phyloP scores from a whole-genome alignment of 2,329 filamentous ascomycete species.

The Aspergillus floridensis region DNA sequence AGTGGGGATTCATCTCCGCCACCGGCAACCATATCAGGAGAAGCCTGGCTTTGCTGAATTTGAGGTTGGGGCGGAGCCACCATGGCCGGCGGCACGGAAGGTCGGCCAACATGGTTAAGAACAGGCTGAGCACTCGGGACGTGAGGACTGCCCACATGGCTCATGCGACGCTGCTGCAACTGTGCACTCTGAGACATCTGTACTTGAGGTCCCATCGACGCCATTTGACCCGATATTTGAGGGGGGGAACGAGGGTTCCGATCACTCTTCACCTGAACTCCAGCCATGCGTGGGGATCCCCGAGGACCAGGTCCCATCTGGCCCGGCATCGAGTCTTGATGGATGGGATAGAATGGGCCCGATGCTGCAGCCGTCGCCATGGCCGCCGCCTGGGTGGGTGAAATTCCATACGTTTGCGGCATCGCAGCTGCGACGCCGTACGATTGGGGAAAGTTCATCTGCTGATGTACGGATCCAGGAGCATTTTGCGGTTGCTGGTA shows the following conservation, averaged over 20 bases:
- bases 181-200: slow-evolving; percentile 56
- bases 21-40: slow-evolving; percentile 72
- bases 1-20: slow-evolving; percentile 85
- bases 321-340: slow-evolving; percentile 66
- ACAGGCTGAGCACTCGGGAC: slow-evolving; percentile 71
- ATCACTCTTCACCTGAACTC: slow-evolving; percentile 67
- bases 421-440: slow-evolving; percentile 74
- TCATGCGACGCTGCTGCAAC: slow-evolving; percentile 67
- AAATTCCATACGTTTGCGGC: slow-evolving; percentile 72
- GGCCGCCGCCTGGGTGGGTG: slow-evolving; percentile 81
- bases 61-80: slow-evolving; percentile 55
- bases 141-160: slow-evolving; percentile 71
- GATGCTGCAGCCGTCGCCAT: slow-evolving; percentile 93
- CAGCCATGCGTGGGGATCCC: slow-evolving; percentile 75
- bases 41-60: slow-evolving; percentile 67
- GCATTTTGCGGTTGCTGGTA: slow-evolving; percentile 64
- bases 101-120: slow-evolving; percentile 65
- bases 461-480: slow-evolving; percentile 59
- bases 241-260: slow-evolving; percentile 74
- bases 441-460: slow-evolving; percentile 77
- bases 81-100: slow-evolving; percentile 52
- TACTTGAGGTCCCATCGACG: slow-evolving; percentile 47
- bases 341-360: slow-evolving; percentile 73
- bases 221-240: slow-evolving; percentile 63
- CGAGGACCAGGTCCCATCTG: slow-evolving; percentile 55